Base-by-base conservation (phyloP, 441 rosid genomes). In the Euphorbia neoarborescens region DNA sequence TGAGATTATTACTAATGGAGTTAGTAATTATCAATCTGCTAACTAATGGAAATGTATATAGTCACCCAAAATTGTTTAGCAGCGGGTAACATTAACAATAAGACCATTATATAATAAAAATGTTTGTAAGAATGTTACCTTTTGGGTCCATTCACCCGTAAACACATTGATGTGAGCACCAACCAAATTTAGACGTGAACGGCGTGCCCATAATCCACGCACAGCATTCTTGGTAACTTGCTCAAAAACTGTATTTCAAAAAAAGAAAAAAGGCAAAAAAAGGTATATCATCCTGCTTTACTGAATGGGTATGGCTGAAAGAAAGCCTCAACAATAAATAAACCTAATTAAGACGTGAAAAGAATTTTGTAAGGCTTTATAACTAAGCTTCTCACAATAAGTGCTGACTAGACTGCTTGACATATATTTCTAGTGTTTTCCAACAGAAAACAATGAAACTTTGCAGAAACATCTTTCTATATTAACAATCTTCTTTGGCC, bases 141-240 rank as follows among this genome's bases (percentile, higher is more conserved):
- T 92, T 61, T 94, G 99, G 51, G 99, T 94, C 99, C 99, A 94
- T 90, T 92, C 99, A 80, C 99, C 98, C 63, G 99, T 92, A 81
- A 94, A 94, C 65, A 90, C 97, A 85, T 94, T 92, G 77, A 94
- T 90, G 79, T 94, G 99, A 76, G 99, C 99, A 75, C 98, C 99
- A 77, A 94, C 94, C 70, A 92, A 83, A 82, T 89, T 83, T 67
- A 94, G 89, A 73, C 77, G 90, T 78, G 98, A 94, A 74, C 97
- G 97, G 62, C 97, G 89, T n/a, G 96, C 91, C 99, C 99, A 94
- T 66, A 94, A 78, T 75, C 97, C 99, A 75, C 82, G 84, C 62
- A 94, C 98, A 9, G 98, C 88, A 83, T 90, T 89, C 84, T 90
- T 92, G 5, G 99, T 89, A 77, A 94, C 94, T 87, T 90, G 91